Evolutionary conservation across 306 rosid genomes (phyloP), one percentile per base, ranked within the genome.

Genomic region (Hippophae rhamnoides): DNA sequence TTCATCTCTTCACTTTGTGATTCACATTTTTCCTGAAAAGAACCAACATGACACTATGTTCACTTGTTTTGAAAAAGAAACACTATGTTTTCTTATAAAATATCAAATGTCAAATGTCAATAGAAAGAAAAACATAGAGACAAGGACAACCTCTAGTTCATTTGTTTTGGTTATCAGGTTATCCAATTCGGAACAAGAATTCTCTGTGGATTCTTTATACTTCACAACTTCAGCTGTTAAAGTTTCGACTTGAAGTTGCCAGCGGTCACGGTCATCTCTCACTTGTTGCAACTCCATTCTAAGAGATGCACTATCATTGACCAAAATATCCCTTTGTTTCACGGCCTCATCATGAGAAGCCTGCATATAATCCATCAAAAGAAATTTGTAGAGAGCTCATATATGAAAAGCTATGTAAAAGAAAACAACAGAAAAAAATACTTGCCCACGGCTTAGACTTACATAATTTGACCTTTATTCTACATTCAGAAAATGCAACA

Each of bases 311-410:
- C 74, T 79, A 67, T 92, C 99, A 48, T 82, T 69, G 55, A 78
- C 76, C 80, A 92, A 72, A 38, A 81, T 79, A 53, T 88, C 99
- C 77, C 88, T 92, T 68, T 85, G 95, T 79, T 80, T 92, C 47
- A 80, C 68, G 26, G 99, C 96, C 55, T 92, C 99, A 48, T 88
- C 99, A 78, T 88, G 96, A 73, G 95, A 83, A 71, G 89, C 59
- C 99, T 92, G 61, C 27, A 49, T 43, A 54, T 13, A 58, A 60
- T 57, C 66, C 63, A 81, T 57, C 47, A 66, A 67, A 67, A 43
- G 23, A 47, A 63, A 72, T 40, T 47, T 10, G 23, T 44, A 65
- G 49, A 70, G 43, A 57, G 48, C 52, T 54, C 42, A 52, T 62
- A 18, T 26, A 18, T 56, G 54, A 46, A 18, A 68, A 11, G 54